Percentiles rank a stretch among this genome's conserved stretches.
phyloP scores from a whole-genome alignment of 345 rosid genomes.

The Bruguiera gymnorhiza region DNA sequence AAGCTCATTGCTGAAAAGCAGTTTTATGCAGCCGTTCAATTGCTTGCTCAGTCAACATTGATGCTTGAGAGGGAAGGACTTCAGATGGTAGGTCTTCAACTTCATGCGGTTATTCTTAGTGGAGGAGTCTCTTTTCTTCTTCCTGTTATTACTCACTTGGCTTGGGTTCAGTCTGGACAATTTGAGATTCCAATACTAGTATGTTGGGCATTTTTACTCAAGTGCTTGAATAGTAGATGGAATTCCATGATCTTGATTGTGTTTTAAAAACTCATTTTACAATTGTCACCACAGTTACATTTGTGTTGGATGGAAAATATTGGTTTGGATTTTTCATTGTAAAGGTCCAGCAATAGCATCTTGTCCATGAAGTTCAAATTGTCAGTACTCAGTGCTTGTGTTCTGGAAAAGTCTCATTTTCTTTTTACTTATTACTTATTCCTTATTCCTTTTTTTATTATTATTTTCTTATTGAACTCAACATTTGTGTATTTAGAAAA shows the following conservation, averaged over 20 bases:
- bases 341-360: neutral
- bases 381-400: neutral
- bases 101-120: neutral
- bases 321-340: neutral
- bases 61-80: slow-evolving; percentile 99
- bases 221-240: too few relatives aligned
- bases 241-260: too few relatives aligned
- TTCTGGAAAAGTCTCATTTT: neutral
- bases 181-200: neutral
- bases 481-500: neutral
- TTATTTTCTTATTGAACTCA: neutral
- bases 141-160: neutral
- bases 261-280: too few relatives aligned
- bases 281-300: too few relatives aligned
- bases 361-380: slow-evolving; percentile 2
- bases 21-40: slow-evolving; percentile 86
- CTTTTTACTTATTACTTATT: neutral
- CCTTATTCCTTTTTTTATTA: neutral
- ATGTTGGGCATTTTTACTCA: neutral
- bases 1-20: slow-evolving; percentile 86
- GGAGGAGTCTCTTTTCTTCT: neutral
- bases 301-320: neutral
- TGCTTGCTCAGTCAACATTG: slow-evolving; percentile 69
- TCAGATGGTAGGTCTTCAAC: slow-evolving; percentile 60
- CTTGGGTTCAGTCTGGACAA: neutral